Conservation (phyloP, 257 asterid genomes). For the Ilex asprella region DNA sequence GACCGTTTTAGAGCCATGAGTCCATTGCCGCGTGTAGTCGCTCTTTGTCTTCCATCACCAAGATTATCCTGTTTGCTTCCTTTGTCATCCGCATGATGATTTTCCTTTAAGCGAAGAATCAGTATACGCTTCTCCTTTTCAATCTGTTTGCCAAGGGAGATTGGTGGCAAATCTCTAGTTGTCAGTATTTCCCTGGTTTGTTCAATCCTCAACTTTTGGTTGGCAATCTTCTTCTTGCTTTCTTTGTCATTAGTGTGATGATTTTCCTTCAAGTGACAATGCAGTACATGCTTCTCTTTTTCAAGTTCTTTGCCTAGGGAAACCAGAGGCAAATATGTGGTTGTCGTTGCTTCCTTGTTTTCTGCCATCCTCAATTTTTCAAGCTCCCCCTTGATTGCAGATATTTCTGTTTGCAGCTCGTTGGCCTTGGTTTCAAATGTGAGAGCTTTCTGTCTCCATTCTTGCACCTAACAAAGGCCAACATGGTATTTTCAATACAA, state of each 20-base stretch:
- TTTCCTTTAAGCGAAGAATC: conserved; percentile 31
- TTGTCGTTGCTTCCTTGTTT: conserved; percentile 1
- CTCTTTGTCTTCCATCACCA: conserved; percentile 21
- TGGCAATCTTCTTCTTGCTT: conserved; percentile 1
- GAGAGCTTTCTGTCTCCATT: conserved; percentile 61
- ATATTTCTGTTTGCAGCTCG: conserved; percentile 33
- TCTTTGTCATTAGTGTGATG: conserved; percentile 5
- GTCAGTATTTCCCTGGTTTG: conserved; percentile 9
- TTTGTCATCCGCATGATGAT: conserved; percentile 10
- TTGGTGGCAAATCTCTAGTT: conserved; percentile 25
- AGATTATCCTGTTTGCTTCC: conserved; percentile 16
- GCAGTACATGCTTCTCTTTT: conserved; percentile 23
- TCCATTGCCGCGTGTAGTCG: conserved; percentile 14
- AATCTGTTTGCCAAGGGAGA: conserved; percentile 61
- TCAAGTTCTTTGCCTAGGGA: conserved; percentile 33
- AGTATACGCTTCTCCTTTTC: conserved; percentile 61
- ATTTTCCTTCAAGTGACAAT: conserved; percentile 18
- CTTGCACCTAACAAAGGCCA: conserved; percentile 44
- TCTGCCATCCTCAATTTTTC: conserved; percentile 17
- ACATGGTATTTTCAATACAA: neutral
- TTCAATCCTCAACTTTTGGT: conserved; percentile 5
- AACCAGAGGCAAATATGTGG: conserved; percentile 15
- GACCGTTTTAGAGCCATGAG: conserved; percentile 14
- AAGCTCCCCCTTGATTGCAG: conserved; percentile 28
- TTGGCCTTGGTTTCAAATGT: conserved; percentile 41